These are phyloP conservation scores for Microbotryum saponariae DNA, from an alignment of 1,284 basidiomycete species.

Conservation along the genomic window DNA sequence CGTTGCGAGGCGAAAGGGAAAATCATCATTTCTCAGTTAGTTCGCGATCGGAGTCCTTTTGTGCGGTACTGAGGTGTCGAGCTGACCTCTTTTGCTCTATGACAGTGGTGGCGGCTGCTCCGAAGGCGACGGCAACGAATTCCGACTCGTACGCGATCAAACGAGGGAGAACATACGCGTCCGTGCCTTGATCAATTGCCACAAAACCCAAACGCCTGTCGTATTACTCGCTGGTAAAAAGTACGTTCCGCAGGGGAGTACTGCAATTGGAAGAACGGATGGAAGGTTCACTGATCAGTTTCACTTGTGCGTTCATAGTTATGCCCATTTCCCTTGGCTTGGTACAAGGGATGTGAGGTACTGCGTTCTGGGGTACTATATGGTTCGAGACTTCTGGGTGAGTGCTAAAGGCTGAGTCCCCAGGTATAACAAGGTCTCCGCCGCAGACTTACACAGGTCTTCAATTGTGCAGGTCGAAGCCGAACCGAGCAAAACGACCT, in stretches of 20 bases:
- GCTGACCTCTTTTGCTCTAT: not conserved
- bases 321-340: constrained; percentile 12
- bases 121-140: constrained; percentile 1
- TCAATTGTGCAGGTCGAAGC: constrained; percentile 18
- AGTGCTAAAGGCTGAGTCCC: not conserved
- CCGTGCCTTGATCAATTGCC: constrained; percentile 25
- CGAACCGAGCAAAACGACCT: constrained; percentile 7
- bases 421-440: too few species aligned
- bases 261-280: not conserved
- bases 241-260: not conserved
- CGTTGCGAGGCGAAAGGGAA: constrained; percentile 8
- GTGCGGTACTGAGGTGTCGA: too few species aligned
- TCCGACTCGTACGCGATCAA: constrained; percentile 12
- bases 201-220: constrained; percentile 15
- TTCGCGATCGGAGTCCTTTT: too few species aligned
- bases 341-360: constrained; percentile 6
- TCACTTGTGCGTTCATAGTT: not conserved
- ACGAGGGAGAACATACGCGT: constrained; percentile 12
- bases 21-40: constrained; percentile 25
- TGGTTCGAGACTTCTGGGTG: constrained; percentile 21
- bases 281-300: not conserved
- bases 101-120: constrained; percentile 25
- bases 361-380: constrained; percentile 24
- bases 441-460: not conserved
- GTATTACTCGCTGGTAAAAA: constrained; percentile 18